Conservation (phyloP, 2,329 filamentous ascomycete genomes). For the Gliomastix tumulicola region DNA sequence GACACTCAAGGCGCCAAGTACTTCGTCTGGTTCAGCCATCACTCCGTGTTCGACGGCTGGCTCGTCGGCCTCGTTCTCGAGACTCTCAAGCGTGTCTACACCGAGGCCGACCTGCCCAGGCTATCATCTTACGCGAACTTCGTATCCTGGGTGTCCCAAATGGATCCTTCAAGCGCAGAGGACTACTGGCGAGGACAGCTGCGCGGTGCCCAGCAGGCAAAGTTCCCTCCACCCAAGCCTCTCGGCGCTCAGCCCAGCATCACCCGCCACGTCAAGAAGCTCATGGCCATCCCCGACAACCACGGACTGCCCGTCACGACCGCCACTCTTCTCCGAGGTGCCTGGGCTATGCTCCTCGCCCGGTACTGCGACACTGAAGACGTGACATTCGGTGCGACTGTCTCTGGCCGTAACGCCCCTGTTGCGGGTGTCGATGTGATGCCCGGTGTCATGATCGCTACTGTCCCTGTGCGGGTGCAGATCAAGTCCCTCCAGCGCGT, state of each 20-base stretch:
- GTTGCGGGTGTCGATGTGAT: slow-evolving; percentile 6
- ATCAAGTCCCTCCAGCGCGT: slow-evolving; percentile 4
- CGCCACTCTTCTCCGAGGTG: slow-evolving; percentile 8
- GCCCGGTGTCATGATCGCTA: slow-evolving; percentile 8
- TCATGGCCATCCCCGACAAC: not conserved
- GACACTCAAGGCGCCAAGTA: not conserved
- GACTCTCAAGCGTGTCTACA: slow-evolving; percentile 2
- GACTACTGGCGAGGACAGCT: slow-evolving; percentile 2
- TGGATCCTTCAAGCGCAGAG: not conserved
- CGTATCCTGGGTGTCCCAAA: not conserved
- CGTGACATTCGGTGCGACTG: slow-evolving; percentile 10
- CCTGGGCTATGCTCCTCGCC: slow-evolving; percentile 2
- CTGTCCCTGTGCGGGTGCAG: slow-evolving; percentile 6
- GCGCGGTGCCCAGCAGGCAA: slow-evolving; percentile 3
- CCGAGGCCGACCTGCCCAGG: slow-evolving; percentile 4
- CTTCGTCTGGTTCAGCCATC: slow-evolving; percentile 16
- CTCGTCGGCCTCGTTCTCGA: slow-evolving; percentile 3
- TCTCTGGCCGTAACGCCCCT: slow-evolving; percentile 10
- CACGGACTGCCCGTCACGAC: slow-evolving; percentile 1
- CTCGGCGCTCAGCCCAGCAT: too few relatives aligned
- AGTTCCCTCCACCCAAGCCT: slow-evolving; percentile 5
- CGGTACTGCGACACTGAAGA: slow-evolving; percentile 25
- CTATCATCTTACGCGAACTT: slow-evolving; percentile 6
- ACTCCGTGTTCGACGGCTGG: slow-evolving; percentile 18
- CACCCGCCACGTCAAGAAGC: too few relatives aligned